phyloP scores from a whole-genome alignment of 2,329 filamentous ascomycete species.

The Dactylella cylindrospora region DNA sequence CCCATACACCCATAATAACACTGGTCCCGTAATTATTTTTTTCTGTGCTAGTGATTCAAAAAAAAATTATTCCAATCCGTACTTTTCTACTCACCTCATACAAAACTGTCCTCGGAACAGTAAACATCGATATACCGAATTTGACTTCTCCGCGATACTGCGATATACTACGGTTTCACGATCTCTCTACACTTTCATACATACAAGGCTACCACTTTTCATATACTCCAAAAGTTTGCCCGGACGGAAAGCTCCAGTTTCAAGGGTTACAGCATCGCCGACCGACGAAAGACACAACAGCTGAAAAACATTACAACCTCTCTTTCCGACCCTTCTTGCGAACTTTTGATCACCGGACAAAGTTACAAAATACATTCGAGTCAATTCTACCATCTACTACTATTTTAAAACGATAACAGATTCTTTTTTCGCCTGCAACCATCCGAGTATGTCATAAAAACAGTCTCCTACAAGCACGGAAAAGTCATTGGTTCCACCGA shows the following conservation, averaged over 20 bases:
- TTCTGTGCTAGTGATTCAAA: constrained; percentile 25
- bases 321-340: constrained; percentile 14
- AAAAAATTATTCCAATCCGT: constrained; percentile 39
- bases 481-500: constrained; percentile 15
- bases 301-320: constrained; percentile 6
- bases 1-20: constrained; percentile 37
- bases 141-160: no score
- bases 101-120: constrained; percentile 15
- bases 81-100: constrained; percentile 22
- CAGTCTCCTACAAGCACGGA: constrained; percentile 8
- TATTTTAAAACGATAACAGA: constrained; percentile 29
- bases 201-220: neutral
- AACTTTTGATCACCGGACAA: constrained; percentile 39
- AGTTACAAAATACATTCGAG: constrained; percentile 31
- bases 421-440: constrained; percentile 37
- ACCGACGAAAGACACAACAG: constrained; percentile 20
- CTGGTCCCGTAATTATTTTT: constrained; percentile 31
- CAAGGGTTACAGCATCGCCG: constrained; percentile 32
- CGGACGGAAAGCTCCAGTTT: constrained; percentile 9
- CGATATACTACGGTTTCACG: constrained; percentile 3
- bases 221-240: constrained; percentile 1
- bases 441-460: constrained; percentile 44
- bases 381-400: neutral
- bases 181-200: constrained; percentile 9
- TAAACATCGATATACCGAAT: constrained; percentile 16